Base-by-base conservation (phyloP, 2,329 filamentous ascomycete species). In the Biscogniauxia mediterranea region DNA sequence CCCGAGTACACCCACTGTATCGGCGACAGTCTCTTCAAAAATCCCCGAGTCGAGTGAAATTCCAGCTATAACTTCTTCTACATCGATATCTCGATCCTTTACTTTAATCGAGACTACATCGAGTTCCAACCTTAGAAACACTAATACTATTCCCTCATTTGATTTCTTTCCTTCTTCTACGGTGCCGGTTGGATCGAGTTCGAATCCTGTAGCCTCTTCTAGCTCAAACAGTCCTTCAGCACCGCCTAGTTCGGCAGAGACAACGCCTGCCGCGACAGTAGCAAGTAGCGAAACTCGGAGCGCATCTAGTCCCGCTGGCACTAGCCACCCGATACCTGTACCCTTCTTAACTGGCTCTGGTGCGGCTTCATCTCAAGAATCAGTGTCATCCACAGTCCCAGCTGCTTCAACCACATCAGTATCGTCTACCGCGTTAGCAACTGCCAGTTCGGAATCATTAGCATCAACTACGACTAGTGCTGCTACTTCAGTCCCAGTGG, bases 141-240 rank as follows among this genome's bases (percentile, higher is more conserved):
- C 38, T 46, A 46, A 46, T 46, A 66, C 62, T 20, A 64, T 66
- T 32, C 69, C 69, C 3, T 51, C 66, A 1, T 28, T 71, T 42
- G 65, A 59, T 55, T 64, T 71, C 26, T 67, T 68, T 42, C 68
- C 69, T 9, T 69, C 67, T 13, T 69, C 69, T 26, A 66, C 64
- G 17, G 25, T 65, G 3, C 64, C 62, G 3, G 55, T 60, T 15
- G 26, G 17, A 3, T n/a, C 55, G 3, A 56, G 55, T 26, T 55
- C 49, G 19, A 53, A 57, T 23, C 26, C 59, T 42, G 20, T 11
- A 4, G 19, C 3, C 3, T 11, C 55, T 50, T 49, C 55, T 15
- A 49, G 20, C 17, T 13, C n/a, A 9, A 46, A 11, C 25, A 46
- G 26, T 17, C 28, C 19, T 19, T 17, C 46, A 28, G 11, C 19